Evolutionary conservation across 441 rosid species (phyloP), one percentile per base, ranked within the genome.

Genomic region (Theobroma grandiflorum): DNA sequence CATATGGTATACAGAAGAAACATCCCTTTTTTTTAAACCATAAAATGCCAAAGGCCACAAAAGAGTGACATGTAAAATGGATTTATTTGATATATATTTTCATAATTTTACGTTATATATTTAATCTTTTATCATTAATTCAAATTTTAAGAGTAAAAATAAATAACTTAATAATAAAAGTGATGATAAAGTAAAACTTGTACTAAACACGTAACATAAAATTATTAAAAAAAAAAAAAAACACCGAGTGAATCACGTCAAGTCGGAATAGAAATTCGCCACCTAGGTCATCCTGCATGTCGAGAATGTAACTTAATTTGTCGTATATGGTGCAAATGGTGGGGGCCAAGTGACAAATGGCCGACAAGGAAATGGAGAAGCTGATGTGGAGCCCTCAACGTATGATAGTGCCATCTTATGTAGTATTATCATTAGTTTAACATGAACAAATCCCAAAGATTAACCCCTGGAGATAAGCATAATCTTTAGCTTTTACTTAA

Each of bases 281-380:
- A 38, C 7, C 6, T 11, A 22, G 26, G 58, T 72, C 70, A 74
- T 63, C 72, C 38, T 75, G 62, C 55, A 76, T 72, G 80, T 64
- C 67, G 49, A 77, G 31, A 64, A 67, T 79, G 52, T 33, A 53
- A 55, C 49, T 76, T 55, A 9, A 65, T 78, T 86, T 85, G 88
- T 84, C 87, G 88, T 80, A 82, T 80, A 38, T 76, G 84, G 78
- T 80, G 73, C 77, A 72, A 75, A 84, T 82, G 85, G 87, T 78
- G 77, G 90, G 87, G 89, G 76, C 86, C 31, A n/a, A 15, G 57
- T 64, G 63, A 78, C 79, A 82, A 86, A 78, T 89, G 89, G 95
- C 95, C 92, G 94, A 90, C 94, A 87, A 76, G 69, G 83, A 82
- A 87, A 90, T 83, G 82, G 86, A 50, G 88, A 85, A 83, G 89